Percentiles rank a stretch among this genome's conserved stretches.
Evolutionary conservation across 140 eudicot genomes (phyloP).

Genomic region (Cichorium intybus): DNA sequence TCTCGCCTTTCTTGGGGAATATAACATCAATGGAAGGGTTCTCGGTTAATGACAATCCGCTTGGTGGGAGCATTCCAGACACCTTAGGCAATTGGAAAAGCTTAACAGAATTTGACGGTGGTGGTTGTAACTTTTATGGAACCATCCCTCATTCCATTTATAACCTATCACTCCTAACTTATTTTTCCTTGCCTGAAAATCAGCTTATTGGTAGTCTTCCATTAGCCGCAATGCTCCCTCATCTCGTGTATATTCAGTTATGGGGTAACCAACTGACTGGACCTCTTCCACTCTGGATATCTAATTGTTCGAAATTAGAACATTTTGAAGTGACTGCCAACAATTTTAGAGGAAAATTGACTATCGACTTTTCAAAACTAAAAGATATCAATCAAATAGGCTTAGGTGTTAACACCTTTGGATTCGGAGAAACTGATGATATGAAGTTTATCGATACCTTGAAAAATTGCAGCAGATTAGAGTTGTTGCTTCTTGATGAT

Average conservation of each 20-base stretch:
- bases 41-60: not conserved
- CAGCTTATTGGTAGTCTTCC: slow-evolving; percentile 32
- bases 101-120: not conserved
- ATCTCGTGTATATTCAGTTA: slow-evolving; percentile 1
- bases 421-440: slow-evolving; percentile 23
- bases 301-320: slow-evolving; percentile 13
- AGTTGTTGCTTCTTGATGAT: not conserved
- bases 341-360: not conserved
- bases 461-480: slow-evolving; percentile 24
- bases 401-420: slow-evolving; percentile 15
- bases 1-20: slow-evolving; percentile 29
- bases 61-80: slow-evolving; percentile 30
- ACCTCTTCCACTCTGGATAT: slow-evolving; percentile 19
- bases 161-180: slow-evolving; percentile 22
- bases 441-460: slow-evolving; percentile 29
- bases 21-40: slow-evolving; percentile 9
- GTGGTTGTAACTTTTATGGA: slow-evolving; percentile 14
- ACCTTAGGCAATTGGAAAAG: slow-evolving; percentile 21
- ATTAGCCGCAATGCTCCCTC: slow-evolving; percentile 5
- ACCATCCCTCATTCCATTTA: slow-evolving; percentile 29
- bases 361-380: slow-evolving; percentile 1
- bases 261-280: slow-evolving; percentile 1
- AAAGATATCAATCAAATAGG: not conserved
- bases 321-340: not conserved
- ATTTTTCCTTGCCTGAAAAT: slow-evolving; percentile 10